Evolutionary conservation across 2,329 filamentous ascomycete species (phyloP).

Genomic region (Fusarium bulbicola): DNA sequence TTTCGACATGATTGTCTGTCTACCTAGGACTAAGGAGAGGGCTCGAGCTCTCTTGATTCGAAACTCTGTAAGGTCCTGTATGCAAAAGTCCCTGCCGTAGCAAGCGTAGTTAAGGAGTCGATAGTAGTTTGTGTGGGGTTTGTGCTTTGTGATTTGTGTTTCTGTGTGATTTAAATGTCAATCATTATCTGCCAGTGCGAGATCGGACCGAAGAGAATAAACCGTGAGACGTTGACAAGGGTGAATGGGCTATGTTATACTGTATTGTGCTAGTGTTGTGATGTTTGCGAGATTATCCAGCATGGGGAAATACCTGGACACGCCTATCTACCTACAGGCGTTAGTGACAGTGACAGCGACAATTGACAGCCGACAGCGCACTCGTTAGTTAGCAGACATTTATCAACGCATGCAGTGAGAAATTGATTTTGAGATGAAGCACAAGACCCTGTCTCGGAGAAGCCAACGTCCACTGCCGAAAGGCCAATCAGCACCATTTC

Average conservation of each 20-base stretch:
- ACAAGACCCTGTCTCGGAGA: slow-evolving; percentile 9
- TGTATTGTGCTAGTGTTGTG: not conserved
- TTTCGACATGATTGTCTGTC: not conserved
- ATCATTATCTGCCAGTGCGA: slow-evolving; percentile 24
- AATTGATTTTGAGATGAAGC: slow-evolving; percentile 5
- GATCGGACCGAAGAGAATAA: slow-evolving; percentile 29
- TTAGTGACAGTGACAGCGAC: not conserved
- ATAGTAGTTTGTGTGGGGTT: slow-evolving; percentile 16
- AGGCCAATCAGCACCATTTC: slow-evolving; percentile 17
- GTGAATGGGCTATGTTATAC: slow-evolving; percentile 7
- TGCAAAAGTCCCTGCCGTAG: not conserved
- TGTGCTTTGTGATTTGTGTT: slow-evolving; percentile 5
- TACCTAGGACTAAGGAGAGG: not conserved
- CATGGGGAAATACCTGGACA: not conserved
- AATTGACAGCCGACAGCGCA: not conserved
- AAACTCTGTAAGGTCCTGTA: slow-evolving; percentile 8
- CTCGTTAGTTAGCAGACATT: not conserved
- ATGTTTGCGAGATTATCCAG: slow-evolving; percentile 9
- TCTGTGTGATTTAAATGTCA: slow-evolving; percentile 21
- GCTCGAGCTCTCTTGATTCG: not conserved
- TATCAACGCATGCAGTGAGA: not conserved
- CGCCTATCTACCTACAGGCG: too few relatives aligned
- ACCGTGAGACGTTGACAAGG: slow-evolving; percentile 10
- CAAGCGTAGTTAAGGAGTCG: not conserved
- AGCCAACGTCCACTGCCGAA: slow-evolving; percentile 24